These are phyloP conservation scores for Pterocarpus santalinus DNA, from an alignment of 306 rosid genomes.

Conservation along the genomic window DNA sequence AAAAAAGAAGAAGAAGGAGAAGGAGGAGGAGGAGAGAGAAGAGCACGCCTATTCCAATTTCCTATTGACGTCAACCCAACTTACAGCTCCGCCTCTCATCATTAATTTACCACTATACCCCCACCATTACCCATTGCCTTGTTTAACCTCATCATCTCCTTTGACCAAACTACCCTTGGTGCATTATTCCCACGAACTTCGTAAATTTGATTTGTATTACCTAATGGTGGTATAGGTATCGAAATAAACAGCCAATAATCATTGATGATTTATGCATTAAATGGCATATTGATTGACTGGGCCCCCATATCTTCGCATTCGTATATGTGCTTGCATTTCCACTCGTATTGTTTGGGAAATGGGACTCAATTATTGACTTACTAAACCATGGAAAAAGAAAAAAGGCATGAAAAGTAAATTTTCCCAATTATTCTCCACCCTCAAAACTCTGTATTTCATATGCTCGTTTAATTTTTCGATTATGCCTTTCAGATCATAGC, in stretches of 20 bases:
- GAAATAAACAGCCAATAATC: conserved; percentile 42
- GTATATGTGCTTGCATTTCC: not conserved
- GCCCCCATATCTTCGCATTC: conserved; percentile 34
- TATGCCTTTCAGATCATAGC: not conserved
- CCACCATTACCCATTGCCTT: not conserved
- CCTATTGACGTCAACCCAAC: conserved; percentile 42
- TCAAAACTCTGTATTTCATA: not conserved
- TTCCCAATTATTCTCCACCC: not conserved
- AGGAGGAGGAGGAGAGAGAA: not conserved
- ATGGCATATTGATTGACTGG: conserved; percentile 60
- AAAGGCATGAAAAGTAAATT: not conserved
- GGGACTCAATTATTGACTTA: not conserved
- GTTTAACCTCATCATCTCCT: not conserved
- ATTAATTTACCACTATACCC: conserved; percentile 39
- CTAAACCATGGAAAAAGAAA: not conserved
- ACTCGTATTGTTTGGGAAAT: not conserved
- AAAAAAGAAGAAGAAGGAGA: too few relatives aligned
- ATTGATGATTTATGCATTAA: conserved; percentile 59
- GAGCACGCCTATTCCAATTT: not conserved
- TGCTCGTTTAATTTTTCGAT: not conserved
- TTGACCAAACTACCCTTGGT: conserved; percentile 44
- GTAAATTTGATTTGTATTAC: conserved; percentile 27
- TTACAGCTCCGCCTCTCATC: conserved; percentile 8
- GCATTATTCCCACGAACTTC: not conserved
- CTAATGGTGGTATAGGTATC: conserved; percentile 31